phyloP scores from a whole-genome alignment of 345 rosid genomes.

The Laguncularia racemosa region DNA sequence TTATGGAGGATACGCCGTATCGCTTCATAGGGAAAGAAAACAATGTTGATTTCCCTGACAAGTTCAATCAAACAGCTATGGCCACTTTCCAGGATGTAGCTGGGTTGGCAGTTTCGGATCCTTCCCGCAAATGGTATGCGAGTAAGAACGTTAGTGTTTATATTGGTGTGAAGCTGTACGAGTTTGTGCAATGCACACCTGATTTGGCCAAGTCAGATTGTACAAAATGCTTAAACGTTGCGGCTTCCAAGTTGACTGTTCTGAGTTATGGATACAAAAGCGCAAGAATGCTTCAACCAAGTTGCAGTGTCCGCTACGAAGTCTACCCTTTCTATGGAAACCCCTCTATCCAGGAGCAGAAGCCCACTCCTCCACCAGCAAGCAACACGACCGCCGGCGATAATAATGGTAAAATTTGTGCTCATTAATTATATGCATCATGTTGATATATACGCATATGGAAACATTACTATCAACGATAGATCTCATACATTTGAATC shows the following conservation, averaged over 20 bases:
- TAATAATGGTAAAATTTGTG: background rate
- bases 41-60: background rate
- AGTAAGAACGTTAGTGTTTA: background rate
- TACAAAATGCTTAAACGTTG: background rate
- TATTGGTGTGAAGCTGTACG: background rate
- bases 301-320: slow-evolving; percentile 18
- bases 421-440: background rate
- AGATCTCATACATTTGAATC: too few species aligned
- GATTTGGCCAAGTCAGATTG: slow-evolving; percentile 9
- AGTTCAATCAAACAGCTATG: background rate
- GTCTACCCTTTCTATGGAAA: slow-evolving; percentile 1
- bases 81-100: background rate
- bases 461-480: too few species aligned
- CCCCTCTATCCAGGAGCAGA: background rate
- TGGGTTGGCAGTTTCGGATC: background rate
- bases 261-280: background rate
- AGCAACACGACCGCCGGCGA: background rate
- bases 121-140: background rate
- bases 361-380: background rate
- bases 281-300: slow-evolving; percentile 10
- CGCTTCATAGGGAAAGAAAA: background rate
- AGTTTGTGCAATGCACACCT: slow-evolving; percentile 17
- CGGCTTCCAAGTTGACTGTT: background rate
- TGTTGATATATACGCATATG: too few species aligned
- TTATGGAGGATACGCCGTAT: background rate